Evolutionary conservation across 257 asterid genomes (phyloP), one percentile per base, ranked within the genome.

Genomic region (Ilex asprella): DNA sequence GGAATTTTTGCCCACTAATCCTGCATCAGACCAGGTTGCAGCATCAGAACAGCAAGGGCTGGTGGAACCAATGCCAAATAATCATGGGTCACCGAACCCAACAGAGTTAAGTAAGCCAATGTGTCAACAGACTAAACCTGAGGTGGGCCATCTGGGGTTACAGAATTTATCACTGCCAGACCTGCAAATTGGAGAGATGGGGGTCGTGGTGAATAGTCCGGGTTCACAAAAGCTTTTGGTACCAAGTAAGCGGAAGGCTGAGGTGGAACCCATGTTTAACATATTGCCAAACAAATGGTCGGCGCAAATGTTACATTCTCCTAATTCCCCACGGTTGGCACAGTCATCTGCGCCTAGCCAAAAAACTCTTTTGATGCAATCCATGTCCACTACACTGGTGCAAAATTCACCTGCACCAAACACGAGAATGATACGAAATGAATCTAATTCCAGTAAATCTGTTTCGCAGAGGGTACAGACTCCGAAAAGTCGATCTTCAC

Each of bases 171-270:
- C 75, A 80, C 56, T 64, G 70, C 54, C 85, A 27, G 64, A 60
- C 66, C 75, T 74, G 55, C 65, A 72, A 49, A 73, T 65, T 32
- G 69, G 64, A 31, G 73, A 65, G 35, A 65, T 60, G 58, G 70
- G 70, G 44, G 52, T 61, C 46, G 54, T 75, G 63, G 32, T 62
- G 35, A 73, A 62, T 68, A 69, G 46, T 68, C 51, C 66, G 47
- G 60, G 79, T 66, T 72, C 75, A 30, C 82, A 81, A 59, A 80
- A 67, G 21, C 52, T 81, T 52, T 75, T 81, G 31, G 58, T 73
- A 58, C 85, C 91, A 2, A 70, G 67, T 35, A 93, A 93, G 72
- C 71, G 99, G 56, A 93, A 93, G 82, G 95, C 95, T 69, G 94
- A 84, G 60, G 49, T 65, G 70, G 90, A 77, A 61, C 70, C 74